These are phyloP conservation scores for Rhodocollybia butyracea DNA, from an alignment of 768 basidiomycete genomes.

Conservation along the genomic window DNA sequence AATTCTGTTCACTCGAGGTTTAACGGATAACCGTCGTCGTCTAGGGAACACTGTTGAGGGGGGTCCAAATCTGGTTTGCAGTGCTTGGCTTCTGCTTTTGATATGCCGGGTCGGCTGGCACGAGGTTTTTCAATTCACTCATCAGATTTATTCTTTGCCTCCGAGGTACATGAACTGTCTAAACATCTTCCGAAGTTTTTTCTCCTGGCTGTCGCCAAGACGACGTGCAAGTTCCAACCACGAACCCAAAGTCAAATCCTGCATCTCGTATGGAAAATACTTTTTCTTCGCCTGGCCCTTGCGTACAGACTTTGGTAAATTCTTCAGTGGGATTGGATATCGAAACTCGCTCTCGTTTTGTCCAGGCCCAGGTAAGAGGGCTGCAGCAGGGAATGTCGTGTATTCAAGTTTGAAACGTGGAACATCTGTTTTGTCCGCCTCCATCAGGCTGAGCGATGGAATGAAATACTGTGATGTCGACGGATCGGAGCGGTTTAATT, in stretches of 20 bases:
- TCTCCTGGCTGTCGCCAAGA: conserved; percentile 50
- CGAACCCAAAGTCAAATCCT: conserved; percentile 73
- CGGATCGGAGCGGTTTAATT: conserved; percentile 1
- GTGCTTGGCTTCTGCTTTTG: neutral
- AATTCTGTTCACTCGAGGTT: conserved; percentile 4
- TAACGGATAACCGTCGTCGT: conserved; percentile 24
- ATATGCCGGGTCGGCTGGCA: neutral
- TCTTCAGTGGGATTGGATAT: conserved; percentile 54
- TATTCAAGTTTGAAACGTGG: conserved; percentile 80
- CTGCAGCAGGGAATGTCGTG: conserved; percentile 53
- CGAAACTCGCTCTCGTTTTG: conserved; percentile 23
- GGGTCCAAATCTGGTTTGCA: neutral
- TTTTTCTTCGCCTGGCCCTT: conserved; percentile 39
- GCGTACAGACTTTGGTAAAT: conserved; percentile 50
- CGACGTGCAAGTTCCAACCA: conserved; percentile 68
- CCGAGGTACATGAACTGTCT: conserved; percentile 73
- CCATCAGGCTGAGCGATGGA: conserved; percentile 50
- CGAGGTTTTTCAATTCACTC: too few species aligned
- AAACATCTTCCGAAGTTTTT: conserved; percentile 62
- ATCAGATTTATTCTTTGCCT: conserved; percentile 23
- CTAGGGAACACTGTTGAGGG: conserved; percentile 40
- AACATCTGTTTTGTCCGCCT: conserved; percentile 39
- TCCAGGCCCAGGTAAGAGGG: conserved; percentile 15
- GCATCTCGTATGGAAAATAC: conserved; percentile 69
- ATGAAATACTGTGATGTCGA: conserved; percentile 55